Base-by-base conservation (phyloP, 805 yeast species). In the Starmerella sp. region DNA sequence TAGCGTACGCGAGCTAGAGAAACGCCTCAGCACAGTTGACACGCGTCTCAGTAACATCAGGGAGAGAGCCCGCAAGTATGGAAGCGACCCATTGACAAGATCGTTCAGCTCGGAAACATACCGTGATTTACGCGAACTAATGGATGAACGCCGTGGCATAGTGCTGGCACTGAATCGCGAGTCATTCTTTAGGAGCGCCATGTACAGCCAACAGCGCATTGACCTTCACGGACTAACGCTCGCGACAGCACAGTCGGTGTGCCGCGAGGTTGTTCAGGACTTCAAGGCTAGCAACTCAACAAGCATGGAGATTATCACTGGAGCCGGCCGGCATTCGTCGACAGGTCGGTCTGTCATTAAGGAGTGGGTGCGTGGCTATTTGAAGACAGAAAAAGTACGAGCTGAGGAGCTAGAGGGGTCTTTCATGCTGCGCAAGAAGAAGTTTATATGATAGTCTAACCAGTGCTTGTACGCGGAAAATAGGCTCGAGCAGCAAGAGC, bases 191-290 rank as follows among this genome's bases (percentile, higher is more conserved):
- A 5, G 22, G 6, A 34, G 10, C n/a, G 39, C 39, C 15, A 15
- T 46, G 31, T 14, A 34, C 22, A 32, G 11, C n/a, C 41, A 17
- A 11, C 38, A 46, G n/a, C 42, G 42, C 35, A 36, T 59, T 22
- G 62, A 59, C 34, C 50, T 59, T 36, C 62, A 59, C 46, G 58
- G 58, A n/a, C 41, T 42, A 22, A 51, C 60, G 9, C 47, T 59
- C 10, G 59, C 42, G 6, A 45, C 53, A 14, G 60, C 62, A 10
- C 34, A 53, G 41, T 47, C 50, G 29, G 35, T 51, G 32, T 42
- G 48, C 31, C 44, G n/a, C 17, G 57, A 54, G 11, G 55, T 54
- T 1, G 6, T 54, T 3, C 36, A 6, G 11, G 36, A 15, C 30
- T 51, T 55, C 45, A n/a, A 15, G 37, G 7, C 8, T 5, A 22